Evolutionary conservation across 495 filamentous ascomycete genomes (phyloP).

Genomic region (Penicillium cosmopolitanum): DNA sequence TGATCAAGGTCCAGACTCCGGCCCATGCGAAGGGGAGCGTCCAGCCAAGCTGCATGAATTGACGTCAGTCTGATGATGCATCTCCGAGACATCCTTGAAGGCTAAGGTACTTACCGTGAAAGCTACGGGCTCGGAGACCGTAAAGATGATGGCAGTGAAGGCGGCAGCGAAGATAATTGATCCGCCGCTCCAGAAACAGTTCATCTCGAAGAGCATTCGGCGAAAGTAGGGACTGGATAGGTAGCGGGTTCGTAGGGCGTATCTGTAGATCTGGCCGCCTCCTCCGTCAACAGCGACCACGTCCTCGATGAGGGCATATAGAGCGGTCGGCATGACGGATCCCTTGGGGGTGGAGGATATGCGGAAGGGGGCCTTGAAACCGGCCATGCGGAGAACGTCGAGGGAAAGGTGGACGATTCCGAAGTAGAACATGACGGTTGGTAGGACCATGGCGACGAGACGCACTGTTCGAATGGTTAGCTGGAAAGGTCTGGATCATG

Average conservation of each 20-base stretch:
- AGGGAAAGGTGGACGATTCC: conserved; percentile 58
- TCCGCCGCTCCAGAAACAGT: conserved; percentile 75
- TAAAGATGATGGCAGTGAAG: conserved; percentile 65
- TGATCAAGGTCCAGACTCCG: conserved; percentile 66
- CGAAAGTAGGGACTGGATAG: conserved; percentile 71
- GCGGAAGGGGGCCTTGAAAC: conserved; percentile 62
- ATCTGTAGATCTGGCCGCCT: conserved; percentile 69
- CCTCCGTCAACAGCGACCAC: conserved; percentile 78
- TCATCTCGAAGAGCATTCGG: conserved; percentile 70
- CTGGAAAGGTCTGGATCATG: conserved; percentile 19
- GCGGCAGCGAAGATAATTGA: conserved; percentile 57
- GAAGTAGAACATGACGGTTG: conserved; percentile 62
- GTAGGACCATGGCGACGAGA: conserved; percentile 63
- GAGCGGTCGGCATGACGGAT: conserved; percentile 66
- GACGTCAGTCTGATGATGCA: conserved; percentile 18
- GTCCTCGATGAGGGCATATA: conserved; percentile 80
- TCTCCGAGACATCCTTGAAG: not conserved
- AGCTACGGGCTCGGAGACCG: conserved; percentile 62
- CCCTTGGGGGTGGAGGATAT: conserved; percentile 74
- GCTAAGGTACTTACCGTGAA: conserved; percentile 63
- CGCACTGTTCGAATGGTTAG: conserved; percentile 47
- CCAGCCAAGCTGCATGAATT: conserved; percentile 57
- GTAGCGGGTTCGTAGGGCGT: conserved; percentile 67
- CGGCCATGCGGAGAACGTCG: conserved; percentile 46
- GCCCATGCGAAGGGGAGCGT: conserved; percentile 71